A percentile compares a stretch with the other conserved stretches of the same genome.
These are phyloP conservation scores for Lactifluus subvellereus DNA, from an alignment of 768 basidiomycete species.

Conservation along the genomic window DNA sequence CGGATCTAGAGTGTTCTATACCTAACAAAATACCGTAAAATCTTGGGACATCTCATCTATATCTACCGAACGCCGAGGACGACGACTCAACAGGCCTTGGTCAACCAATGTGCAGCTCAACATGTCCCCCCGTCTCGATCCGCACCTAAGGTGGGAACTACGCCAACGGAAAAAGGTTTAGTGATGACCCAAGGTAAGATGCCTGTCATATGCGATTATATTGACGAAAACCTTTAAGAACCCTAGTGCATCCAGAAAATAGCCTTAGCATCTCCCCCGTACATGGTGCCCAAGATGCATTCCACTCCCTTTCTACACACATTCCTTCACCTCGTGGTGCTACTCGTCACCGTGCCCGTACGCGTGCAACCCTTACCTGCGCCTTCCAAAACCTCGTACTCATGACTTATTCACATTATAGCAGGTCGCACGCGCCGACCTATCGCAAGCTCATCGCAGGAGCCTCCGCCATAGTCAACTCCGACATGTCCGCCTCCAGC, in stretches of 20 bases:
- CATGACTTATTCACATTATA: neutral
- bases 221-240: conserved; percentile 15
- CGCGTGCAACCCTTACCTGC: neutral
- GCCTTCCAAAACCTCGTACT: neutral
- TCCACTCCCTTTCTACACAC: neutral
- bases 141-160: neutral
- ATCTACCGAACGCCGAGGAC: neutral
- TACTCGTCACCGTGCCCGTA: conserved; percentile 3
- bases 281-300: conserved; percentile 17
- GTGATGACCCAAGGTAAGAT: neutral
- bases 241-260: neutral
- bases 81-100: no score
- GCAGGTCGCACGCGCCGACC: conserved; percentile 1
- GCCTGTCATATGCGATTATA: neutral
- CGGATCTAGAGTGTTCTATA: neutral
- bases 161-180: neutral
- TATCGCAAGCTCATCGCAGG: neutral
- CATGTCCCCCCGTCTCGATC: neutral
- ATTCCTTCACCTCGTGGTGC: conserved; percentile 1
- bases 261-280: conserved; percentile 1
- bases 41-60: neutral
- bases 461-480: neutral
- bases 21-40: conserved; percentile 7
- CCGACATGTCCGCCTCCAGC: conserved; percentile 5
- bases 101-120: neutral